A percentile compares a stretch with the other conserved stretches of the same genome.
These are phyloP conservation scores for Tinospora cordifolia DNA, from an alignment of 164 flowering plant genomes.

Conservation along the genomic window DNA sequence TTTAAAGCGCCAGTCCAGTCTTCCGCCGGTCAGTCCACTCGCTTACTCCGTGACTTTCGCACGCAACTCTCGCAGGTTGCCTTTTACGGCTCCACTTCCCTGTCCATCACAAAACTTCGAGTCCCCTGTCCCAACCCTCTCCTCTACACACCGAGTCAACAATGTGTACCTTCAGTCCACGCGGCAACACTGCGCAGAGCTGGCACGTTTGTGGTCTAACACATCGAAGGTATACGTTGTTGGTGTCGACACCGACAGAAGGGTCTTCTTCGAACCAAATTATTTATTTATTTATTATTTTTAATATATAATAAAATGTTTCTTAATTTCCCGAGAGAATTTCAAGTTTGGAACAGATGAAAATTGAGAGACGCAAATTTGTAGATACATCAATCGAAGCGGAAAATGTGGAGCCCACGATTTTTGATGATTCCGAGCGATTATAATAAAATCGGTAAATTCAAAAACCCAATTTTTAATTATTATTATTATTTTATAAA, in stretches of 20 bases:
- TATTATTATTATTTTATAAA: neutral
- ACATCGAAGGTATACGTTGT: neutral
- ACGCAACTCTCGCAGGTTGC: neutral
- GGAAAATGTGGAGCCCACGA: neutral
- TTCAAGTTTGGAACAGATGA: neutral
- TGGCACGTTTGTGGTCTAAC: neutral
- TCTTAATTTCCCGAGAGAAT: neutral
- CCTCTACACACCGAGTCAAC: too few relatives aligned
- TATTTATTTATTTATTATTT: too few relatives aligned
- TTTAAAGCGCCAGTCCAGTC: too few relatives aligned
- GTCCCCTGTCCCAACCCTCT: neutral
- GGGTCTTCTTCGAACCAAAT: neutral
- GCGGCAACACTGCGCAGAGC: too few relatives aligned
- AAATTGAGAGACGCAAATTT: neutral
- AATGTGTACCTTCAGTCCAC: too few relatives aligned
- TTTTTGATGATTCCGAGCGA: neutral
- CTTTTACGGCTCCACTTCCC: neutral
- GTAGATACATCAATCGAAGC: neutral
- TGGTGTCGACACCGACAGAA: neutral
- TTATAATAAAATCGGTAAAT: neutral
- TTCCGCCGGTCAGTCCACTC: neutral
- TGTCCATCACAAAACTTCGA: neutral
- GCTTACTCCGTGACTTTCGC: neutral
- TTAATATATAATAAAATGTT: too few relatives aligned
- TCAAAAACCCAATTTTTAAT: neutral